phyloP scores from a whole-genome alignment of 352 stramenopile species.

The Globisporangium spinosum region DNA sequence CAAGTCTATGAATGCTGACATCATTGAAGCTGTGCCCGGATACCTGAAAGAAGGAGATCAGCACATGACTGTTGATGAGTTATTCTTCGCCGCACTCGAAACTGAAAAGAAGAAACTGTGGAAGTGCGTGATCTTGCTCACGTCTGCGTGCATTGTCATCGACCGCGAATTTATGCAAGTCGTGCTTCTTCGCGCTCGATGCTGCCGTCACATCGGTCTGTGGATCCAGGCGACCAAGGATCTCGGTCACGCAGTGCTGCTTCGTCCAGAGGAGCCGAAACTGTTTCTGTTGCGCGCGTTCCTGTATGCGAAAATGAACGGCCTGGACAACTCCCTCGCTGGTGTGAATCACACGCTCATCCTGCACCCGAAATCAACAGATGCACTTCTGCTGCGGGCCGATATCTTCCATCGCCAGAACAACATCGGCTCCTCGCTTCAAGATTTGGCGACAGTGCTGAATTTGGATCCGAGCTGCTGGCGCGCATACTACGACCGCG shows the following conservation, averaged over 20 bases:
- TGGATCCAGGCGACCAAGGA: conserved; percentile 77
- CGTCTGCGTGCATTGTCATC: conserved; percentile 64
- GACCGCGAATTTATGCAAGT: conserved; percentile 59
- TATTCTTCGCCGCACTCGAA: conserved; percentile 50
- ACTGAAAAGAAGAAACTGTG: conserved; percentile 56
- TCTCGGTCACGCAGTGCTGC: conserved; percentile 42
- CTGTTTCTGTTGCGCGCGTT: conserved; percentile 55
- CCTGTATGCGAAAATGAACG: conserved; percentile 50
- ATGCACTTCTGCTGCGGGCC: conserved; percentile 62
- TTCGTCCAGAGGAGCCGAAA: conserved; percentile 51
- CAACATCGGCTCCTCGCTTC: conserved; percentile 42
- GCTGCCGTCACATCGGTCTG: conserved; percentile 62
- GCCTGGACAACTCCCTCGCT: conserved; percentile 47
- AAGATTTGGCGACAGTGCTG: conserved; percentile 62
- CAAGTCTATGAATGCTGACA: conserved; percentile 39
- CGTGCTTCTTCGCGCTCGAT: conserved; percentile 57
- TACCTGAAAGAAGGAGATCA: conserved; percentile 60
- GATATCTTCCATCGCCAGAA: conserved; percentile 57
- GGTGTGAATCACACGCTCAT: conserved; percentile 59
- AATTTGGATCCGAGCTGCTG: conserved; percentile 61
- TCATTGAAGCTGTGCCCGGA: conserved; percentile 38
- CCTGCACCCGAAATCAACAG: conserved; percentile 58
- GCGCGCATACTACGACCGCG: conserved; percentile 79
- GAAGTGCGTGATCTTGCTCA: conserved; percentile 68
- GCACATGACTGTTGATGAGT: conserved; percentile 54